Evolutionary conservation across 108 stramenopile genomes (phyloP).

Genomic region (Cylindrotheca fusiformis): DNA sequence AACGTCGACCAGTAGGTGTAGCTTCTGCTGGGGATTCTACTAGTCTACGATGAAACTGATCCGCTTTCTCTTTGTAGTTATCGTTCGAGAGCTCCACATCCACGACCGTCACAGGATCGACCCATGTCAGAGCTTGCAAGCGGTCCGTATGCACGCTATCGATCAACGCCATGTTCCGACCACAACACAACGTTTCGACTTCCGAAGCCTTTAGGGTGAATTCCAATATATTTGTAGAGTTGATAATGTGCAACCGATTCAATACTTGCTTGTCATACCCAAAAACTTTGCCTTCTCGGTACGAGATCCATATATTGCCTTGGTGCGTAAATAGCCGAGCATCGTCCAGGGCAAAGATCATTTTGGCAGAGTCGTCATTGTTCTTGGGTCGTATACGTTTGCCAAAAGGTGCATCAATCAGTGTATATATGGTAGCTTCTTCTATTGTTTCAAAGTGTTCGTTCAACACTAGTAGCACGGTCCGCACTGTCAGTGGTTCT

Average conservation of each 20-base stretch:
- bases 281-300: constrained; percentile 78
- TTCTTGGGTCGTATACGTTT: constrained; percentile 19
- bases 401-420: constrained; percentile 70
- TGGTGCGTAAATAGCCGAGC: constrained; percentile 74
- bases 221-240: constrained; percentile 11
- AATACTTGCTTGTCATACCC: constrained; percentile 85
- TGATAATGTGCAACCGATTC: constrained; percentile 66
- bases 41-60: constrained; percentile 2
- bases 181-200: constrained; percentile 75
- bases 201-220: constrained; percentile 71
- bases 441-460: constrained; percentile 45
- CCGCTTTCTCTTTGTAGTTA: neutral
- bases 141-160: constrained; percentile 22
- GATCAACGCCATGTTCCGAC: constrained; percentile 85
- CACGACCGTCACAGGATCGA: constrained; percentile 79
- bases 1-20: neutral
- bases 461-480: constrained; percentile 47
- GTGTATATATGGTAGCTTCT: constrained; percentile 60
- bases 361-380: constrained; percentile 4
- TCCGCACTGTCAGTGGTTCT: constrained; percentile 57
- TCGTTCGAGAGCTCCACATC: constrained; percentile 41
- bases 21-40: neutral
- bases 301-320: constrained; percentile 63
- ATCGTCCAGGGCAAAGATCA: constrained; percentile 66
- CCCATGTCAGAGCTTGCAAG: constrained; percentile 77